Base-by-base conservation (phyloP, 2,329 filamentous ascomycete genomes). In the Elsinoe necatrix region DNA sequence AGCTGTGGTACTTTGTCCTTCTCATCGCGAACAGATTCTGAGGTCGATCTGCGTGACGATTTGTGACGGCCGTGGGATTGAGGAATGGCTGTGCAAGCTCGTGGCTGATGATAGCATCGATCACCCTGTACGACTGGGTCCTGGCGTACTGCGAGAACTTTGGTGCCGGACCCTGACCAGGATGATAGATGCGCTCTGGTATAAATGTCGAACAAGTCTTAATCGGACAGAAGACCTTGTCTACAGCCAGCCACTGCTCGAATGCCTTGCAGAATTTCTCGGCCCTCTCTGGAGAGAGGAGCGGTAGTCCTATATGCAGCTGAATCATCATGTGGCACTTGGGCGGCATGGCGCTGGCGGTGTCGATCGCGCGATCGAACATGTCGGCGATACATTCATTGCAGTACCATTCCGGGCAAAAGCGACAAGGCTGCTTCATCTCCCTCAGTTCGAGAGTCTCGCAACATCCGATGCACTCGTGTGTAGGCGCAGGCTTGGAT, bases 171-270 rank as follows among this genome's bases (percentile, higher is more conserved):
- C 25, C 29, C 39, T 52, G 48, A 16, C 31, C 29, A 12, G 20
- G 25, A 25, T 37, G 34, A 27, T 52, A 52, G 1, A 68, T 59
- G 27, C 70, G 67, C 29, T 66, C 63, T 21, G 72, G 64, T 23
- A 80, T 75, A 61, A 79, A 80, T 1, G 70, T 64, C 0, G 77
- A 79, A 62, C 77, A 80, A 7, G 65, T 70, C 8, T 71, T 69
- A 7, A 73, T 61, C 3, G 77, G 76, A 58, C 77, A 80, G 61
- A 79, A 80, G 5, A 75, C 62, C 6, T 74, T 75, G 23, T 74
- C 66, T 2, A 65, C 60, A 1, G 75, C 75, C 34, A 66, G 65
- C 69, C 73, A 76, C 62, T 79, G 76, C 45, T 79, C 76, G 54
- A 74, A 73, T 58, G 73, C 77, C 8, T 62, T 60, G 47, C 71